Evolutionary conservation across 352 stramenopile genomes (phyloP).

Genomic region (Pythium phragmitis): DNA sequence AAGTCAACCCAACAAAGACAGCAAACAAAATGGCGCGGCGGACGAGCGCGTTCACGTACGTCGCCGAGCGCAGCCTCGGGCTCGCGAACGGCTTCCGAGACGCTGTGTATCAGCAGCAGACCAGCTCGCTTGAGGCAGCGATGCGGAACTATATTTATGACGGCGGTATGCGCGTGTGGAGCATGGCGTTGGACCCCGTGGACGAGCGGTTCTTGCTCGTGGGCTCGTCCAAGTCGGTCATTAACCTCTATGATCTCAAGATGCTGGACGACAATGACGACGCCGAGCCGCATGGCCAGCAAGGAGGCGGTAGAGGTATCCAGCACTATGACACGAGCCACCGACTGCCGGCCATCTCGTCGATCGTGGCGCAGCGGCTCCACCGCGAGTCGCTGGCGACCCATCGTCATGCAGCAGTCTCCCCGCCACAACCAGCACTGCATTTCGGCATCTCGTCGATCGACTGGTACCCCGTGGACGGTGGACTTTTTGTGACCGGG

Average conservation of each 20-base stretch:
- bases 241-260: constrained; percentile 65
- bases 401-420: background rate
- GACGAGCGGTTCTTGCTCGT: constrained; percentile 62
- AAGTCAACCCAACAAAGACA: constrained; percentile 9
- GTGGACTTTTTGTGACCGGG: constrained; percentile 76
- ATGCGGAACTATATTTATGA: constrained; percentile 63
- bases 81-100: constrained; percentile 45
- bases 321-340: constrained; percentile 37
- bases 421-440: constrained; percentile 12
- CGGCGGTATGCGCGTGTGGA: constrained; percentile 57
- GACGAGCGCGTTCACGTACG: constrained; percentile 48
- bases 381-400: background rate
- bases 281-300: constrained; percentile 7
- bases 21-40: background rate
- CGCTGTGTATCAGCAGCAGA: constrained; percentile 32
- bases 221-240: constrained; percentile 50
- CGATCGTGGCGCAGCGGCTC: constrained; percentile 12
- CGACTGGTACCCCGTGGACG: constrained; percentile 88
- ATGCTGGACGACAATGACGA: constrained; percentile 50
- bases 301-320: background rate
- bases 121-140: constrained; percentile 27
- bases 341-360: constrained; percentile 33
- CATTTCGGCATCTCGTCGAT: constrained; percentile 74
- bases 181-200: constrained; percentile 53
- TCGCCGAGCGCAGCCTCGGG: constrained; percentile 53